phyloP scores from a whole-genome alignment of 2,329 filamentous ascomycete genomes.

The Hypoxylon sp. region DNA sequence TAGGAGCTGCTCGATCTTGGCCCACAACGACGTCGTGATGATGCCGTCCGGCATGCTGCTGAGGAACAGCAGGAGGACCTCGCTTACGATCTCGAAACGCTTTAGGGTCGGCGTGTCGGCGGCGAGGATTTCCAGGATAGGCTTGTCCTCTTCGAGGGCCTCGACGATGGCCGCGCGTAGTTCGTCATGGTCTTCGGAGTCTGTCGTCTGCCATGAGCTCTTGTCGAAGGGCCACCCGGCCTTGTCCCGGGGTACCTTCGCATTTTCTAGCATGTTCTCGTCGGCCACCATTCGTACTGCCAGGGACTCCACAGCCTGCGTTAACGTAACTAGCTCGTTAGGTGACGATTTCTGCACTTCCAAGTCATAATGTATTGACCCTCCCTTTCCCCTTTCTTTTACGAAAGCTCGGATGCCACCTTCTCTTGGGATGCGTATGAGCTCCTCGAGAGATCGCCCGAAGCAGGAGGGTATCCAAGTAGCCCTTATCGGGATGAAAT shows the following conservation, averaged over 20 bases:
- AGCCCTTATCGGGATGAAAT: conserved; percentile 85
- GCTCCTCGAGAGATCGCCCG: conserved; percentile 84
- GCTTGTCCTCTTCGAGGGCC: conserved; percentile 75
- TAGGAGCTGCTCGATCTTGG: conserved; percentile 67
- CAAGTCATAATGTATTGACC: conserved; percentile 62
- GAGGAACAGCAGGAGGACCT: conserved; percentile 78
- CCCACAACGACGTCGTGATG: conserved; percentile 74
- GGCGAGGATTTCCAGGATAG: conserved; percentile 67
- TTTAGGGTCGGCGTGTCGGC: conserved; percentile 69
- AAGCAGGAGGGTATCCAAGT: conserved; percentile 84
- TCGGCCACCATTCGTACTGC: conserved; percentile 66
- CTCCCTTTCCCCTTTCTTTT: conserved; percentile 42
- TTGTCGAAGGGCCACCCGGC: conserved; percentile 67
- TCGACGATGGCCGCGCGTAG: conserved; percentile 57
- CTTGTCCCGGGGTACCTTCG: conserved; percentile 58
- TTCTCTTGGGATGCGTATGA: conserved; percentile 83
- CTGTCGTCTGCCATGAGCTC: conserved; percentile 38
- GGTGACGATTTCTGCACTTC: conserved; percentile 81
- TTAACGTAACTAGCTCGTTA: conserved; percentile 87
- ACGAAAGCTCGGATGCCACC: conserved; percentile 73
- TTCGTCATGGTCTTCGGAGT: conserved; percentile 39
- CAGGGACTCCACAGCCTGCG: conserved; percentile 73
- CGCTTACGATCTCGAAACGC: conserved; percentile 77
- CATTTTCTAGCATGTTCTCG: conserved; percentile 66
- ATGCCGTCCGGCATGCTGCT: conserved; percentile 79